phyloP scores from a whole-genome alignment of 225 moss, liverwort and hornwort genomes.

The Pleurozium schreberi region DNA sequence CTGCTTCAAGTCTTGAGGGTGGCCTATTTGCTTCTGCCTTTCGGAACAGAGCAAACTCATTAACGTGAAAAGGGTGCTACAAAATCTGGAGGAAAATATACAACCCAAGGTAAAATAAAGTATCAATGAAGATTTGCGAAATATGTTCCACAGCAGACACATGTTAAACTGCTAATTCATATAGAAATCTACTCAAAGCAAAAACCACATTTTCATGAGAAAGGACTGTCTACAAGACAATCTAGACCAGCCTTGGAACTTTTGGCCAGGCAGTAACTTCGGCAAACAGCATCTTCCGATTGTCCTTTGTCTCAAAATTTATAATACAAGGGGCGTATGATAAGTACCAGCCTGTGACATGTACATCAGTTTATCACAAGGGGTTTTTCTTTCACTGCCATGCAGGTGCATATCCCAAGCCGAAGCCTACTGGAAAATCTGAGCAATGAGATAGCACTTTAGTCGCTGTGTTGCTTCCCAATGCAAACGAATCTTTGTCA shows the following conservation, averaged over 20 bases:
- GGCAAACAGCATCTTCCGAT: neutral
- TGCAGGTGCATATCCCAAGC: slow-evolving; percentile 9
- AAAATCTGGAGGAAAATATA: neutral
- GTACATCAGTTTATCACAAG: neutral
- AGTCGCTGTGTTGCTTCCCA: slow-evolving; percentile 14
- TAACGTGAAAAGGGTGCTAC: neutral
- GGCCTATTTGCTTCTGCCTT: neutral
- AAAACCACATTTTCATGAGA: neutral
- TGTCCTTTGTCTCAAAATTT: neutral
- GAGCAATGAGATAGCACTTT: slow-evolving; percentile 17
- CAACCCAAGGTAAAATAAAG: neutral
- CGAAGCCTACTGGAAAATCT: slow-evolving; percentile 15
- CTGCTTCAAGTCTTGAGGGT: neutral
- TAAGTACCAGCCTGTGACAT: neutral
- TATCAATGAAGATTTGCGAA: neutral
- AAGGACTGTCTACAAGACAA: neutral
- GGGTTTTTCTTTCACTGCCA: slow-evolving; percentile 9
- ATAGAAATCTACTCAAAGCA: neutral
- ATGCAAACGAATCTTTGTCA: slow-evolving; percentile 26
- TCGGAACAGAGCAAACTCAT: neutral
- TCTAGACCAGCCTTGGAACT: neutral
- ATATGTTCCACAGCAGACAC: neutral
- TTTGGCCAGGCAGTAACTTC: neutral
- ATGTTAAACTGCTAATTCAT: neutral
- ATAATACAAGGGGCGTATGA: slow-evolving; percentile 16